Conservation (phyloP, 2,329 filamentous ascomycete genomes). For the Monosporascus sp. region DNA sequence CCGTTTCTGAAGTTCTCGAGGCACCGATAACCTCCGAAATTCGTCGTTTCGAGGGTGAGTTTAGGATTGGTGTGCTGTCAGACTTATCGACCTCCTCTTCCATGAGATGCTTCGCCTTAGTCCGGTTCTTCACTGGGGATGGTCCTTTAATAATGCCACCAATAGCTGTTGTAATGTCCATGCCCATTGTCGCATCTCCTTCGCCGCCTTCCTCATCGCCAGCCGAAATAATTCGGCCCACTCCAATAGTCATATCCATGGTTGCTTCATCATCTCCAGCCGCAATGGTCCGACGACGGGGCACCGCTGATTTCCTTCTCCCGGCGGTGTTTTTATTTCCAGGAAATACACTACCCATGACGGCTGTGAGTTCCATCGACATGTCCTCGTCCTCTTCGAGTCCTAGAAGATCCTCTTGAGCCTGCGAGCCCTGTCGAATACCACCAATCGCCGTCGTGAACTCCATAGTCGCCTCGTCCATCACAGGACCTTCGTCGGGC, state of each 20-base stretch:
- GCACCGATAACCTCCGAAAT: slow-evolving; percentile 26
- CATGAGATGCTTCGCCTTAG: slow-evolving; percentile 52
- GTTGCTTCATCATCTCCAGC: slow-evolving; percentile 43
- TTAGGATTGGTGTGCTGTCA: slow-evolving; percentile 37
- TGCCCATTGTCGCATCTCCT: slow-evolving; percentile 46
- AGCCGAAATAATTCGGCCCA: slow-evolving; percentile 49
- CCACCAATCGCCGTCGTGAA: slow-evolving; percentile 74
- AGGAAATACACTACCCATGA: slow-evolving; percentile 52
- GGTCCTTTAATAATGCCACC: slow-evolving; percentile 54
- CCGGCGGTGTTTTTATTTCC: slow-evolving; percentile 19
- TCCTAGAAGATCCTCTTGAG: slow-evolving; percentile 30
- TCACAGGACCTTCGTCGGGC: slow-evolving; percentile 31
- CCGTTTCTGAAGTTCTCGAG: slow-evolving; percentile 40
- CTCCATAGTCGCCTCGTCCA: slow-evolving; percentile 75
- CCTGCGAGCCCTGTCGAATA: slow-evolving; percentile 43
- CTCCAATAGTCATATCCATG: slow-evolving; percentile 61
- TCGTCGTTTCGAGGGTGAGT: slow-evolving; percentile 31
- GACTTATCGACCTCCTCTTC: slow-evolving; percentile 52
- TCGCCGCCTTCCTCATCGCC: slow-evolving; percentile 31
- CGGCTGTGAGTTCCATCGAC: slow-evolving; percentile 73
- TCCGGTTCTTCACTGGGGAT: slow-evolving; percentile 33
- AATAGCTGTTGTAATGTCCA: slow-evolving; percentile 64
- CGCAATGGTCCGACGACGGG: slow-evolving; percentile 19
- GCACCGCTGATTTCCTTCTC: slow-evolving; percentile 23
- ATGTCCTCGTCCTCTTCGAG: slow-evolving; percentile 59